Evolutionary conservation across 495 filamentous ascomycete genomes (phyloP).

Genomic region (Xylaria telfairii): DNA sequence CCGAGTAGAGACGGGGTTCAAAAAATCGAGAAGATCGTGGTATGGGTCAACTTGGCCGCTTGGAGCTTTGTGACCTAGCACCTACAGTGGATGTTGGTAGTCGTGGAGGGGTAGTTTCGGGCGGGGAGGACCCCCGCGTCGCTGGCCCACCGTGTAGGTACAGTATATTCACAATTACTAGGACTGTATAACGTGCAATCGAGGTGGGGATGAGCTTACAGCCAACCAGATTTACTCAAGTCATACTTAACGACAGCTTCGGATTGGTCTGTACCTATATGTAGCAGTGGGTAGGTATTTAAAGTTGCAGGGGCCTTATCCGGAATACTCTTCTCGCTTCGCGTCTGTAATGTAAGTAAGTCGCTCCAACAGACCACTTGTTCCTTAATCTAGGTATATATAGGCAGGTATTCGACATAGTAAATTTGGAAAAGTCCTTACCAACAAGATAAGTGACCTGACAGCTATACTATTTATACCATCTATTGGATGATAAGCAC

Average conservation of each 20-base stretch:
- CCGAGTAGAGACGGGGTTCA: not conserved
- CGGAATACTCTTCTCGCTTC: too few species aligned
- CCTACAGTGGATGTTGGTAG: not conserved
- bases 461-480: not conserved
- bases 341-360: too few species aligned
- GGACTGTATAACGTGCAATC: too few species aligned
- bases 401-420: not conserved
- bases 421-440: not conserved
- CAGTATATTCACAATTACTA: too few species aligned
- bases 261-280: too few species aligned
- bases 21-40: not conserved
- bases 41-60: not conserved
- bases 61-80: not conserved
- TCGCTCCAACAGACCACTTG: not conserved
- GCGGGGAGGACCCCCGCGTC: not conserved
- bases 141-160: not conserved
- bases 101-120: not conserved
- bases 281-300: too few species aligned
- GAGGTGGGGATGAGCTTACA: not conserved
- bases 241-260: too few species aligned
- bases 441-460: not conserved
- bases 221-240: not conserved
- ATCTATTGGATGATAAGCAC: conserved; percentile 14
- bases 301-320: too few species aligned
- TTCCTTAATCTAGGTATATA: not conserved